Percentiles rank a stretch among this genome's conserved stretches.
Evolutionary conservation across 2,329 filamentous ascomycete species (phyloP).

Genomic region (Aspergillus sp.): DNA sequence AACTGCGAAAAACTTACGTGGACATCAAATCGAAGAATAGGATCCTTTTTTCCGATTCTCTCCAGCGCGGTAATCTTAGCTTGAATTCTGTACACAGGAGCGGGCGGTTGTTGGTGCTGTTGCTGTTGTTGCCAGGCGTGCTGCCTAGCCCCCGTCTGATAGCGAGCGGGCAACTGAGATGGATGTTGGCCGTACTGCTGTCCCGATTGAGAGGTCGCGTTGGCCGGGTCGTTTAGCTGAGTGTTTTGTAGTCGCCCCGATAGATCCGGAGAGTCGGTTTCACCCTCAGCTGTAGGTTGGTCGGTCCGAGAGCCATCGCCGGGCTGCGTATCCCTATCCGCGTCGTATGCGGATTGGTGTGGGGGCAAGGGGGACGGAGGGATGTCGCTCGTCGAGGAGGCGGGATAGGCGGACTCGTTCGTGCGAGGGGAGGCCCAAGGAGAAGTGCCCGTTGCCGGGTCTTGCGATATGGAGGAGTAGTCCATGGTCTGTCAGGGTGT

Average conservation of each 20-base stretch:
- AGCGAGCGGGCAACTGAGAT: slow-evolving; percentile 47
- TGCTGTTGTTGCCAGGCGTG: slow-evolving; percentile 30
- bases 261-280: slow-evolving; percentile 44
- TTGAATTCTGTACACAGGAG: slow-evolving; percentile 79
- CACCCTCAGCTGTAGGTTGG: slow-evolving; percentile 16
- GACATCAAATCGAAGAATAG: slow-evolving; percentile 91
- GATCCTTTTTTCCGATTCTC: slow-evolving; percentile 91
- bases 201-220: slow-evolving; percentile 25
- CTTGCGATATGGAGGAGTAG: slow-evolving; percentile 60
- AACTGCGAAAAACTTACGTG: slow-evolving; percentile 63
- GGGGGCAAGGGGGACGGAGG: slow-evolving; percentile 43
- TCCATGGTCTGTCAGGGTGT: slow-evolving; percentile 53
- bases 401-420: slow-evolving; percentile 43
- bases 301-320: slow-evolving; percentile 17
- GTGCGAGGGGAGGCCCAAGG: slow-evolving; percentile 64
- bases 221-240: slow-evolving; percentile 39
- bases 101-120: slow-evolving; percentile 33
- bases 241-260: slow-evolving; percentile 43
- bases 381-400: slow-evolving; percentile 36
- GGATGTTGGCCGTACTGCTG: slow-evolving; percentile 39
- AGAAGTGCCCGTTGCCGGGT: slow-evolving; percentile 58
- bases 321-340: slow-evolving; percentile 20
- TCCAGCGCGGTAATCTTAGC: slow-evolving; percentile 94
- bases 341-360: slow-evolving; percentile 34
- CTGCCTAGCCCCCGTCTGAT: slow-evolving; percentile 44